Evolutionary conservation across 306 rosid species (phyloP).

Genomic region (Psophocarpus tetragonolobus): DNA sequence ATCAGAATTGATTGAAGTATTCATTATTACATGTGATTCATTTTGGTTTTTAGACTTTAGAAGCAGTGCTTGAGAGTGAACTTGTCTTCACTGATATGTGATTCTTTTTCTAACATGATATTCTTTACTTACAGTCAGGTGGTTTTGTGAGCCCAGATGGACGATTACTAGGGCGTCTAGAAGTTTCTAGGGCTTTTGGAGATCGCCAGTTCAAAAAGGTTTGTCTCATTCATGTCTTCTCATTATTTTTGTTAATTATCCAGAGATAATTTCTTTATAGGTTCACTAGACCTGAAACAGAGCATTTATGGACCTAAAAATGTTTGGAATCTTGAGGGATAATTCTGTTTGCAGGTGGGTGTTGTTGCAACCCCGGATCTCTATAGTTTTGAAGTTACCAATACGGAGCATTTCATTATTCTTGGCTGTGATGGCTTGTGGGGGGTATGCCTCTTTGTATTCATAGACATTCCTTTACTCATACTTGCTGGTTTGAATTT

Average conservation of each 20-base stretch:
- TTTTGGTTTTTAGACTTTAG: conserved; percentile 28
- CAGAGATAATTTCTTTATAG: background rate
- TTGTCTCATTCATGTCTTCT: conserved; percentile 18
- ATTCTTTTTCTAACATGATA: conserved; percentile 23
- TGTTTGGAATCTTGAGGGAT: conserved; percentile 22
- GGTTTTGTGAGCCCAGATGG: conserved; percentile 87
- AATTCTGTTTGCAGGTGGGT: conserved; percentile 67
- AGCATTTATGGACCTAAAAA: background rate
- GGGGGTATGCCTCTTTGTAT: conserved; percentile 62
- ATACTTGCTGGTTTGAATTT: conserved; percentile 29
- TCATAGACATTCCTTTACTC: background rate
- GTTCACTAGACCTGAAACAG: conserved; percentile 7
- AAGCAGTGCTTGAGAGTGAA: background rate
- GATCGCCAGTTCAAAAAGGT: conserved; percentile 94
- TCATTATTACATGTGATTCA: conserved; percentile 6
- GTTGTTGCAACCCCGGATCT: conserved; percentile 78
- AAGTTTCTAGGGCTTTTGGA: conserved; percentile 89
- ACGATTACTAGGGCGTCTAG: conserved; percentile 83
- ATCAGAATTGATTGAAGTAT: background rate
- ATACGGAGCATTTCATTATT: conserved; percentile 80
- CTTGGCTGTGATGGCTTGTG: conserved; percentile 97
- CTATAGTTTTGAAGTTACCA: conserved; percentile 77
- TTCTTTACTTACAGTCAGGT: conserved; percentile 65
- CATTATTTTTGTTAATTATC: conserved; percentile 5
- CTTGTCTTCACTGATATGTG: background rate